Evolutionary conservation across 768 basidiomycete genomes (phyloP).

Genomic region (Tulasnella sp.): DNA sequence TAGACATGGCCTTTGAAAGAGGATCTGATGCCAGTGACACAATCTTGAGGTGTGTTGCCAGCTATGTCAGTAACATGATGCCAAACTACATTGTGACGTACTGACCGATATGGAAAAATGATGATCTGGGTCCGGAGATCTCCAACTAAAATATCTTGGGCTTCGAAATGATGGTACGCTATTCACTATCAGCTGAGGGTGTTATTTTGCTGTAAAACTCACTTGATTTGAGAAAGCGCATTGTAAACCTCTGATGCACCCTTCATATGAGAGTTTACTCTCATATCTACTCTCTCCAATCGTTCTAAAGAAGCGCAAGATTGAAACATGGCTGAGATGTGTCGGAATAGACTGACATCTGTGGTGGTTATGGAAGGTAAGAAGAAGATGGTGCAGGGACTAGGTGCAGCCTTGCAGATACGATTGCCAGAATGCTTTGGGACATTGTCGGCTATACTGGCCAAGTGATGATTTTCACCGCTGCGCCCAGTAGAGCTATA

Average conservation of each 20-base stretch:
- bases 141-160: conserved; percentile 41
- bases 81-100: conserved; percentile 9
- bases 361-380: not conserved
- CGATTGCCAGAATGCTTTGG: too few relatives aligned
- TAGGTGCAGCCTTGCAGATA: too few relatives aligned
- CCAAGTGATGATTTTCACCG: not conserved
- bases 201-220: not conserved
- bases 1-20: conserved; percentile 31
- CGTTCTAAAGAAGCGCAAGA: too few relatives aligned
- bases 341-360: not conserved
- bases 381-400: not conserved
- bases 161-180: conserved; percentile 21
- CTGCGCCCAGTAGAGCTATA: too few relatives aligned
- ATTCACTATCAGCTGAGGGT: not conserved
- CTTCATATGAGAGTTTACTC: not conserved
- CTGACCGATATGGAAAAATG: conserved; percentile 50
- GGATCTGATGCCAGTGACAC: conserved; percentile 32
- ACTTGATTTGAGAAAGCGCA: conserved; percentile 1
- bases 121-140: conserved; percentile 47
- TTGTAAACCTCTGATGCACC: not conserved
- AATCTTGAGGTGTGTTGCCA: conserved; percentile 23
- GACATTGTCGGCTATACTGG: not conserved
- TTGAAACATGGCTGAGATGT: not conserved
- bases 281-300: not conserved
- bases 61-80: not conserved